phyloP scores from a whole-genome alignment of 179 eudicot species.

The Beta macrorhiza region DNA sequence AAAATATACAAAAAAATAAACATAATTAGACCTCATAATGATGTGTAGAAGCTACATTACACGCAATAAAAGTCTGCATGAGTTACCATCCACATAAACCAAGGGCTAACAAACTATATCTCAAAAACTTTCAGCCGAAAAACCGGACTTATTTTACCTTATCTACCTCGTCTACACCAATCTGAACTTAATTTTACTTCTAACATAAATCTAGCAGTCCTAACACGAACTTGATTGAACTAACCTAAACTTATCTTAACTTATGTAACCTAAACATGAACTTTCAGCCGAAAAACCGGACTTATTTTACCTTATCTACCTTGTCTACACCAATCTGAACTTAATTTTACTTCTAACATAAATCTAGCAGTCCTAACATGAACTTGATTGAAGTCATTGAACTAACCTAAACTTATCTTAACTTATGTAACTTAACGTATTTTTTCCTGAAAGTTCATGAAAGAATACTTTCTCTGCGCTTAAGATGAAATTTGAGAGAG shows the following conservation, averaged over 20 bases:
- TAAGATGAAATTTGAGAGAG: neutral
- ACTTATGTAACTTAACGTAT: no score
- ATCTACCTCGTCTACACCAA: neutral
- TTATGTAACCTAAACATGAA: neutral
- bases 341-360: neutral
- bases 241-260: neutral
- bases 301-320: neutral
- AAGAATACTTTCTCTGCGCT: neutral
- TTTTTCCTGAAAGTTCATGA: neutral
- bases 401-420: neutral
- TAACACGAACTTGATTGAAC: neutral
- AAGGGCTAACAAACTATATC: neutral
- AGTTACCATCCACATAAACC: neutral
- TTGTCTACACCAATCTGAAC: neutral
- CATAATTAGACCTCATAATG: conserved; percentile 6
- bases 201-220: neutral
- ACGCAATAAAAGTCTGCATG: neutral
- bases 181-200: neutral
- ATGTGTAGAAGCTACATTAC: neutral
- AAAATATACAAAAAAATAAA: conserved; percentile 19
- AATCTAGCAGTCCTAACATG: neutral
- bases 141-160: neutral
- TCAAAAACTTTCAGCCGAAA: neutral
- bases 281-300: neutral
- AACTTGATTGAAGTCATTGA: neutral